Evolutionary conservation across 805 yeast genomes (phyloP).

Genomic region (Saturnispora bothae): DNA sequence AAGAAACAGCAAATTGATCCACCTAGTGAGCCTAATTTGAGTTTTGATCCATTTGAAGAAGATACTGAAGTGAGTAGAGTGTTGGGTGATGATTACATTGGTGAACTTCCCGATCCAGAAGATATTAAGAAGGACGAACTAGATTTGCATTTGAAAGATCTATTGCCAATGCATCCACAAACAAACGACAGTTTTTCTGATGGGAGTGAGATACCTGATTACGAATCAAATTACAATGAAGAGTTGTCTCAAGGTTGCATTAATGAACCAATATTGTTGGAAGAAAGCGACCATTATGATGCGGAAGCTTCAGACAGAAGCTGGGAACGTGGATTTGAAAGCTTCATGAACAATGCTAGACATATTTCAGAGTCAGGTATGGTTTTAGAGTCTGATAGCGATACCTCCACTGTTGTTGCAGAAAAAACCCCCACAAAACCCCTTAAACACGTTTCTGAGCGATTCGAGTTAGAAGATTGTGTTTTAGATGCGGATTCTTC

Average conservation of each 20-base stretch:
- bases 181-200: not conserved
- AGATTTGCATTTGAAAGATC: not conserved
- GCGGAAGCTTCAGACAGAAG: not conserved
- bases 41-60: conserved; percentile 7
- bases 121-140: conserved; percentile 3
- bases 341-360: not conserved
- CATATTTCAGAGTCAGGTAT: not conserved
- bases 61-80: conserved; percentile 12
- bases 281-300: too few species aligned
- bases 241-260: too few species aligned
- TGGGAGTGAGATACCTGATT: too few species aligned
- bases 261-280: too few species aligned
- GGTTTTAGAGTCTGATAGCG: conserved; percentile 1
- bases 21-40: not conserved
- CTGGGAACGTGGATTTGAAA: not conserved
- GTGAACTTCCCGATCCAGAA: conserved; percentile 5
- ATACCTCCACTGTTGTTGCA: not conserved
- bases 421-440: too few species aligned
- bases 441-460: too few species aligned
- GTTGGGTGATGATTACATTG: conserved; percentile 9
- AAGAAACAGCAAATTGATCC: not conserved
- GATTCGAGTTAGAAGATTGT: too few species aligned
- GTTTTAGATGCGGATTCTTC: too few species aligned
- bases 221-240: too few species aligned
- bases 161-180: not conserved